These are phyloP conservation scores for Mycena leptocephala DNA, from an alignment of 768 basidiomycete genomes.

Conservation along the genomic window DNA sequence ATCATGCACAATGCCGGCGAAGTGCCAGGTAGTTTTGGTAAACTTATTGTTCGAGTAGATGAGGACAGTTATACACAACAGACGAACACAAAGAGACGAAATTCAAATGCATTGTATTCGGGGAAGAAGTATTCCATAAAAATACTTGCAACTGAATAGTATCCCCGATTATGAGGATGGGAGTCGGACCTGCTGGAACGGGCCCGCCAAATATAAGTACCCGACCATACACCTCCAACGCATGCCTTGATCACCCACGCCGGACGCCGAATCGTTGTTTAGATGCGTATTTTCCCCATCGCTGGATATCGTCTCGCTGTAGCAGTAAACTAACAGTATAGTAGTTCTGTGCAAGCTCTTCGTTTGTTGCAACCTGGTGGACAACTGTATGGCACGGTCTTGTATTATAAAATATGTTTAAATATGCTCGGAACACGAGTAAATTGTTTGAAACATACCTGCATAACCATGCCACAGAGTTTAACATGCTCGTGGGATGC, in stretches of 20 bases:
- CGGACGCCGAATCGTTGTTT: slow-evolving; percentile 29
- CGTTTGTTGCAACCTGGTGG: slow-evolving; percentile 65
- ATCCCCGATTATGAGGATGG: no score
- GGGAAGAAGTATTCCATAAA: no score
- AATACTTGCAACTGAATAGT: no score
- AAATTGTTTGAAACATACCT: slow-evolving; percentile 46
- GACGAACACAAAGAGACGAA: no score
- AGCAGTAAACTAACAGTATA: slow-evolving; percentile 68
- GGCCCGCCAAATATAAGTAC: no score
- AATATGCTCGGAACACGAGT: background rate
- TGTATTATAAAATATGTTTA: slow-evolving; percentile 7
- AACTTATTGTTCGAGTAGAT: no score
- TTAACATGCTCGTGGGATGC: slow-evolving; percentile 68
- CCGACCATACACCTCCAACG: background rate
- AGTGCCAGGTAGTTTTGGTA: no score
- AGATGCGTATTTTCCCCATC: slow-evolving; percentile 63
- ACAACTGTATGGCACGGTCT: slow-evolving; percentile 71
- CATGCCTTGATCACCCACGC: slow-evolving; percentile 9
- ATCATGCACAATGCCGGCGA: no score
- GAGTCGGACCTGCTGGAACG: no score
- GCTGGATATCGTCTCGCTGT: slow-evolving; percentile 68
- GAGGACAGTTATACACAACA: no score
- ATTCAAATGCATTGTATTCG: no score
- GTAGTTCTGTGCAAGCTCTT: slow-evolving; percentile 66
- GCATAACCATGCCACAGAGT: slow-evolving; percentile 76